Base-by-base conservation (phyloP, 495 filamentous ascomycete genomes). In the Neurospora sublineolata region DNA sequence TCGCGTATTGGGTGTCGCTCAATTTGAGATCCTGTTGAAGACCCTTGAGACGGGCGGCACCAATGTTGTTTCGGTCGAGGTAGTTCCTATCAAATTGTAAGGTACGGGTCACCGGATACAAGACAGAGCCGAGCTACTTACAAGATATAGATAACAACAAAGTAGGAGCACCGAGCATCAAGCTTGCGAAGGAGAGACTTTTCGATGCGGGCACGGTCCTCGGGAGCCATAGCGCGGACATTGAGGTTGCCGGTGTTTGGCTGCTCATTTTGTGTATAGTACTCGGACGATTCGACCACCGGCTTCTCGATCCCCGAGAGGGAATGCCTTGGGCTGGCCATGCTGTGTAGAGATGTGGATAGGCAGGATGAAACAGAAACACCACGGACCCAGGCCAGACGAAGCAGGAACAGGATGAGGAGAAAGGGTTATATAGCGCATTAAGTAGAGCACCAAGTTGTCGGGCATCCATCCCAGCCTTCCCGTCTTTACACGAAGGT, bases 101-200 rank as follows among this genome's bases (percentile, higher is more conserved):
- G 52, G n/a, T 58, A 58, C 23, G 6, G 4, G 11, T 30, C 3
- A 58, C 23, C 7, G 23, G 14, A 33, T 60, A 4, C 20, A 14
- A 33, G 11, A 60, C 52, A 16, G 5, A 33, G 3, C 0, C 14
- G 27, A 64, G 52, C 14, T 33, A 64, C 52, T 16, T 18, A 64
- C 77, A 93, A 84, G 76, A 93, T 91, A 77, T 93, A 93, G 70
- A 85, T 84, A 67, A 85, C 70, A 39, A 85, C 78, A 69, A 86
- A 83, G 23, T 82, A 71, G 42, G 76, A 76, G 74, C 82, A 83
- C 44, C 82, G 80, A 64, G 74, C 69, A 70, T 83, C 82, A n/a
- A 83, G 80, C 70, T 83, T 83, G 72, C 80, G 80, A 74, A 79
- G 79, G 69, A 83, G 69, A 4, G 76, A 77, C 76, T 80, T 82